phyloP scores from a whole-genome alignment of 176 grass and related monocot species.

The Carex myosuroides region DNA sequence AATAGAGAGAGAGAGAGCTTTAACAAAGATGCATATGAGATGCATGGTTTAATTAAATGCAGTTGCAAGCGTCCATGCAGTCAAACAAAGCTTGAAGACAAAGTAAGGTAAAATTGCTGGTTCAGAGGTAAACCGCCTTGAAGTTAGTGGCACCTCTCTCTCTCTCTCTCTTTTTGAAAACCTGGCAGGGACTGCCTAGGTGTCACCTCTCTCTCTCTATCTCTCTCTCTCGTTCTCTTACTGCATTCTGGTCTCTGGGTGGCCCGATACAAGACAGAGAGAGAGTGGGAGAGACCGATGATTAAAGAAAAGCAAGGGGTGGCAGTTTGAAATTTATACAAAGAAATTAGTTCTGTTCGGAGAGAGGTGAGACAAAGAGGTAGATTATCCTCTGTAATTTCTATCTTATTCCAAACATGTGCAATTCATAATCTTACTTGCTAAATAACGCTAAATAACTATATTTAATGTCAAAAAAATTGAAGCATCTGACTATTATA shows the following conservation, averaged over 20 bases:
- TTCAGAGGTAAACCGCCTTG: slow-evolving; percentile 32
- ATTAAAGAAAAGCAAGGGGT: slow-evolving; percentile 20
- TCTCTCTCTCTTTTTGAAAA: neutral
- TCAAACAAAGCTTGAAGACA: slow-evolving; percentile 17
- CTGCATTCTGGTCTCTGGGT: neutral
- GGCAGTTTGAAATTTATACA: slow-evolving; percentile 28
- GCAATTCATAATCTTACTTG: neutral
- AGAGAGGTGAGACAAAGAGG: neutral
- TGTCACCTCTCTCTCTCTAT: neutral
- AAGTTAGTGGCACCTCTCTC: neutral
- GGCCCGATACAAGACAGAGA: neutral
- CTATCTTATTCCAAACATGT: neutral
- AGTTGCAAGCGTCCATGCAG: slow-evolving; percentile 20
- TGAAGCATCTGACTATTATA: neutral
- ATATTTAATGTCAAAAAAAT: neutral
- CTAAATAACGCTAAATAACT: neutral
- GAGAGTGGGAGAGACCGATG: slow-evolving; percentile 4
- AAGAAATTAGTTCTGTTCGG: neutral
- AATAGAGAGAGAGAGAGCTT: neutral
- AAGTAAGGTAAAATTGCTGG: slow-evolving; percentile 37
- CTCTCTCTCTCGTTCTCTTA: neutral
- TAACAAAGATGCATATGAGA: neutral
- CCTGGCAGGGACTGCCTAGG: too few relatives aligned
- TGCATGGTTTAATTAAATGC: slow-evolving; percentile 6
- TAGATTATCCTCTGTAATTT: neutral